Evolutionary conservation across 805 yeast genomes (phyloP).

Genomic region (Zygosaccharomyces gambellarensis): DNA sequence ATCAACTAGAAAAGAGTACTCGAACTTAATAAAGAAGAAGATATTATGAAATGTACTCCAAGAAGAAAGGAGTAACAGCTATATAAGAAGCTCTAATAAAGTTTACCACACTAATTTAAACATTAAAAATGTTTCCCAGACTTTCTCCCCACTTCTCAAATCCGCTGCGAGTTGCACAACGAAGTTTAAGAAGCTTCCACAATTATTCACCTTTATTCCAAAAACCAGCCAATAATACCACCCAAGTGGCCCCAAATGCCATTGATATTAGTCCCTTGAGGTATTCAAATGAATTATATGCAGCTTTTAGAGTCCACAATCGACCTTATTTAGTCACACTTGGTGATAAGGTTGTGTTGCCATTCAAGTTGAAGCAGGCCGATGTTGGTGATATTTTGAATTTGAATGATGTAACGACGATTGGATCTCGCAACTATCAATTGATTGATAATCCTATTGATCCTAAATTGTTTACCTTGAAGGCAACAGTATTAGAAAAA

Average conservation of each 20-base stretch:
- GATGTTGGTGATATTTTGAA: constrained; percentile 77
- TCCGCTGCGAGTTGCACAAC: not conserved
- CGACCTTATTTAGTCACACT: constrained; percentile 84
- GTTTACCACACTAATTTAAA: not conserved
- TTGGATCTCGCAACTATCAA: constrained; percentile 84
- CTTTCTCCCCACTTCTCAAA: not conserved
- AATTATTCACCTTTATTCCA: not conserved
- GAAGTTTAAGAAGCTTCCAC: constrained; percentile 2
- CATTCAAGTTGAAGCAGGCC: constrained; percentile 70
- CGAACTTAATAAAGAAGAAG: not conserved
- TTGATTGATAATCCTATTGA: constrained; percentile 53
- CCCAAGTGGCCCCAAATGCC: not conserved
- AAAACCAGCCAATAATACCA: not conserved
- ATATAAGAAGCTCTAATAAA: not conserved
- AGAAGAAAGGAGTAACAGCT: too few relatives aligned
- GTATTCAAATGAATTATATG: constrained; percentile 67
- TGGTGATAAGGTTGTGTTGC: constrained; percentile 81
- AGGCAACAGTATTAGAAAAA: constrained; percentile 80
- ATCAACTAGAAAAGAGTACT: not conserved
- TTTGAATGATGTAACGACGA: constrained; percentile 67
- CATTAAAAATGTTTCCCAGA: not conserved
- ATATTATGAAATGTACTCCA: too few relatives aligned
- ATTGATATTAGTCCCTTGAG: constrained; percentile 57
- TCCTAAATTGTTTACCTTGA: constrained; percentile 50
- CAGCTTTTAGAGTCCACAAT: constrained; percentile 74